A percentile compares a stretch with the other conserved stretches of the same genome.
These are phyloP conservation scores for Mortierella sp. DNA, from an alignment of 371 early-diverging fungal species.

Conservation along the genomic window DNA sequence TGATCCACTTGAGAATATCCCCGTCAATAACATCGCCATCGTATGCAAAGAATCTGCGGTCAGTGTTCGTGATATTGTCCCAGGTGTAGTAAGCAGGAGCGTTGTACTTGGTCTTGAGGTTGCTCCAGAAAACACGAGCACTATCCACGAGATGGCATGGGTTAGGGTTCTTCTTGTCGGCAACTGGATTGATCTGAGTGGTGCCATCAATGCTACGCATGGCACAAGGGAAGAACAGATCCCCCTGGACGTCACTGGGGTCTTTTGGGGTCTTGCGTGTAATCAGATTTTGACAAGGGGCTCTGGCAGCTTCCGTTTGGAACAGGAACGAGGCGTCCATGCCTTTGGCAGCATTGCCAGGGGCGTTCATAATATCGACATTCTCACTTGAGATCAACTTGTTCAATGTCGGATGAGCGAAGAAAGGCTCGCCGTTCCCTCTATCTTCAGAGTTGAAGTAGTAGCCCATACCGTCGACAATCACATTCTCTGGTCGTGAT, in stretches of 20 bases:
- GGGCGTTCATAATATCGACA: conserved; percentile 65
- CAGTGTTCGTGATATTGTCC: conserved; percentile 66
- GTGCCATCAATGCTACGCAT: conserved; percentile 58
- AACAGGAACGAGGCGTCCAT: conserved; percentile 70
- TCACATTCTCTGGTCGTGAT: conserved; percentile 39
- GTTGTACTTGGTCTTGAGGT: conserved; percentile 46
- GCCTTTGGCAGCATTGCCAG: conserved; percentile 59
- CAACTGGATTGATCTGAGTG: conserved; percentile 55
- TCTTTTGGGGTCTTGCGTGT: conserved; percentile 19
- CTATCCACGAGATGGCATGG: conserved; percentile 65
- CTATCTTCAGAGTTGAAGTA: conserved; percentile 48
- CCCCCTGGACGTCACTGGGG: conserved; percentile 48
- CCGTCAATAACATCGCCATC: conserved; percentile 82
- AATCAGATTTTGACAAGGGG: conserved; percentile 38
- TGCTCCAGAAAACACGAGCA: conserved; percentile 25
- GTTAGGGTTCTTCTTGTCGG: conserved; percentile 47
- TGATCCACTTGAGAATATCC: conserved; percentile 50
- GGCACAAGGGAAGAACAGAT: conserved; percentile 84
- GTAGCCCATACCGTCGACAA: conserved; percentile 52
- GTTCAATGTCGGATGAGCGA: conserved; percentile 60
- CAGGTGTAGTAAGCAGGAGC: conserved; percentile 80
- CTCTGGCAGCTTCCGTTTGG: conserved; percentile 48
- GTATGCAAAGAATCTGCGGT: conserved; percentile 71
- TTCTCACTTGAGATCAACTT: conserved; percentile 58
- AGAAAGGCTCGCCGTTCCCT: conserved; percentile 44